phyloP scores from a whole-genome alignment of 2,329 filamentous ascomycete species.

The Colletotrichum theobromicola region DNA sequence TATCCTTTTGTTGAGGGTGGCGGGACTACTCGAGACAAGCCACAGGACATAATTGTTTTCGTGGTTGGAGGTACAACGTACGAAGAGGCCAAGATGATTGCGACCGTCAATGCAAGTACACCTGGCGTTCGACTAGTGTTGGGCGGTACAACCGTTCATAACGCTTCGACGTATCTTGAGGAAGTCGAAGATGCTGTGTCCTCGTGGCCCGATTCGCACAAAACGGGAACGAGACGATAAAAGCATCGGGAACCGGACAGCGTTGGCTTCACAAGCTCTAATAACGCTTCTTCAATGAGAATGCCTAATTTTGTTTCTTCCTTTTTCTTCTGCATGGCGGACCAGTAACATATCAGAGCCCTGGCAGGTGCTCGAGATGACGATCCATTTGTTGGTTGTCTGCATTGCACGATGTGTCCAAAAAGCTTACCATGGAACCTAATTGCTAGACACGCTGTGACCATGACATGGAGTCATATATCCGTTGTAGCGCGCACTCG shows the following conservation, averaged over 20 bases:
- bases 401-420: not conserved
- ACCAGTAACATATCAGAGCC: not conserved
- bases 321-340: not conserved
- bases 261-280: not conserved
- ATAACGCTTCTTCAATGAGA: not conserved
- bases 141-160: constrained; percentile 87
- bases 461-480: not conserved
- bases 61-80: constrained; percentile 94
- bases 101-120: constrained; percentile 90
- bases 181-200: constrained; percentile 90
- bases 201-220: constrained; percentile 76
- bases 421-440: not conserved
- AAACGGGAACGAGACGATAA: constrained; percentile 26
- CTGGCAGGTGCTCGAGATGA: not conserved
- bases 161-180: constrained; percentile 85
- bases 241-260: not conserved
- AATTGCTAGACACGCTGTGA: not conserved
- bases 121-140: constrained; percentile 89
- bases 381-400: not conserved
- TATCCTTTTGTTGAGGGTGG: constrained; percentile 95
- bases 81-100: constrained; percentile 95
- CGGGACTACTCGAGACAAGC: constrained; percentile 88
- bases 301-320: not conserved
- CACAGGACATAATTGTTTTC: constrained; percentile 95
- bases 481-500: not conserved